Evolutionary conservation across 2,329 filamentous ascomycete species (phyloP), one percentile per base, ranked within the genome.

Genomic region (Fusarium sororula): DNA sequence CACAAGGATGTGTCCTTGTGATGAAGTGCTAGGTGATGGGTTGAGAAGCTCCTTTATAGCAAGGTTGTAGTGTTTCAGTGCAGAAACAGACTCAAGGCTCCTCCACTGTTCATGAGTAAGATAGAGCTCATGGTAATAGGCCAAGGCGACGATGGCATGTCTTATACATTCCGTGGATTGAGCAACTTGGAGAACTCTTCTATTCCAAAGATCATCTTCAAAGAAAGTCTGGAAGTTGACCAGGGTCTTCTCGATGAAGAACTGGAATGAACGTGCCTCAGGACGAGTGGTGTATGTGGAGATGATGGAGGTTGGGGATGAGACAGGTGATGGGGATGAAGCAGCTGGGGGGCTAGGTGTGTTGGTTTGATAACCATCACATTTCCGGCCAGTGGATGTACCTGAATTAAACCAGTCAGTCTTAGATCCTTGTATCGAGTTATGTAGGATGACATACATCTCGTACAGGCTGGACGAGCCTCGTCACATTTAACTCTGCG

Each of bases 401-500:
- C 70, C 70, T 73, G 9, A 3, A 5, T 11, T 13, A 3, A 7
- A 24, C 26, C 7, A 53, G 53, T 45, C 24, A 37, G 22, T 30
- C 6, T 7, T 3, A 7, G 24, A 18, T 22, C 10, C 18, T 11
- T 22, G 5, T 14, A 3, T 3, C 7, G 5, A 18, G 3, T 12
- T 9, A 32, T 15, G 11, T 4, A 56, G 22, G 18, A 32, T 12
- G n/a, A 18, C 47, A 18, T 22, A 71, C 70, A 73, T 35, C 54
- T 50, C 11, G 22, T n/a, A 53, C 70, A 73, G 5, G n/a, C 20
- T 7, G 70, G 70, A 8, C 44, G 66, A 0, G 3, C 54, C 13
- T 73, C 70, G 6, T 73, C 70, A n/a, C 70, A 74, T 5, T 73
- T 73, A 1, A 73, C 70, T 28, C 50, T 45, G 6, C 70, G 66